These are phyloP conservation scores for Macrocystidia cucumis DNA, from an alignment of 1,284 basidiomycete genomes.

Conservation along the genomic window DNA sequence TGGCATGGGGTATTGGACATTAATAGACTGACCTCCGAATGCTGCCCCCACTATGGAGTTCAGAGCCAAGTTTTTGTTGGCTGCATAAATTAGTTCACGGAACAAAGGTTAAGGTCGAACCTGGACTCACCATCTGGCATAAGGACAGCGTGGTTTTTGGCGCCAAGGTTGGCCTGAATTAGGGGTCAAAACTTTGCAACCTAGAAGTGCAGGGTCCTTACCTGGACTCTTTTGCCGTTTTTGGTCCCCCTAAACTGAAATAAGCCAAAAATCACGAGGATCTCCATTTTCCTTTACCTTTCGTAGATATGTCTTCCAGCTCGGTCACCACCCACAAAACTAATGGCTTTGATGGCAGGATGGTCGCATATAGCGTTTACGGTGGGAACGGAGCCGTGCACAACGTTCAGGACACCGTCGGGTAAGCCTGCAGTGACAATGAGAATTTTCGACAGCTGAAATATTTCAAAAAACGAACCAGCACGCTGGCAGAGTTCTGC, in stretches of 20 bases:
- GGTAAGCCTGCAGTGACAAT: constrained; percentile 53
- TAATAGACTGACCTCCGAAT: constrained; percentile 64
- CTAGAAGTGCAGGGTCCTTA: constrained; percentile 14
- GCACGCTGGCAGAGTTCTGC: constrained; percentile 89
- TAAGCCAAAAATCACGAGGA: constrained; percentile 3
- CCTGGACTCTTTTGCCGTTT: constrained; percentile 91
- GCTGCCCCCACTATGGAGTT: constrained; percentile 95
- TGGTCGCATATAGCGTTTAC: constrained; percentile 96
- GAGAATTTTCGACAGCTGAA: neutral
- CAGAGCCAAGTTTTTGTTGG: constrained; percentile 90
- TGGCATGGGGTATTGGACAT: constrained; percentile 20
- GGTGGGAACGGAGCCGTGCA: constrained; percentile 85
- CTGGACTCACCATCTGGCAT: constrained; percentile 80
- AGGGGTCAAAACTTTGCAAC: neutral
- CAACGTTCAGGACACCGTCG: constrained; percentile 78
- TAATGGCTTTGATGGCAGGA: constrained; percentile 87
- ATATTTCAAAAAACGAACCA: constrained; percentile 26
- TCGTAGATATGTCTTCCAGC: constrained; percentile 95
- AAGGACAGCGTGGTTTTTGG: constrained; percentile 93
- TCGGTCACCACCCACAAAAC: constrained; percentile 94
- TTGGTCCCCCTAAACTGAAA: constrained; percentile 52
- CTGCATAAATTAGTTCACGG: constrained; percentile 29
- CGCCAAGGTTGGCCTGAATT: constrained; percentile 79
- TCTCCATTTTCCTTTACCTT: constrained; percentile 37
- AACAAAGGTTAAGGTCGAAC: constrained; percentile 4